Evolutionary conservation across 208 protist genomes (phyloP), one percentile per base, ranked within the genome.

Genomic region (Zelonia costaricensis): DNA sequence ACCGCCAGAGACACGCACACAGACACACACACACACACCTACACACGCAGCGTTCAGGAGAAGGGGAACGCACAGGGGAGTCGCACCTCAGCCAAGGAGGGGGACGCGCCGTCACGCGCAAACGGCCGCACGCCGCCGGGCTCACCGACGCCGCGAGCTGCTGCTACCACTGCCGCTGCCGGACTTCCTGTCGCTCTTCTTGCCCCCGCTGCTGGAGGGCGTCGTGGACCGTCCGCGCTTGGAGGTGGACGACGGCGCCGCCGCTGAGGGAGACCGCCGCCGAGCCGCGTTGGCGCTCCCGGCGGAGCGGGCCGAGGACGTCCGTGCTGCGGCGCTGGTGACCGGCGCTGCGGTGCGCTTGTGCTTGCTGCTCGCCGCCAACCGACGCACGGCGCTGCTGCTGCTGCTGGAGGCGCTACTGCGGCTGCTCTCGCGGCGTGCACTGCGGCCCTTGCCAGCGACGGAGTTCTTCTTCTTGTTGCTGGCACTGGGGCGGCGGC

Each of bases 371-470:
- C n/a, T n/a, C n/a, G n/a, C n/a, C n/a, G n/a, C n/a, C n/a, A n/a
- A n/a, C n/a, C n/a, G n/a, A n/a, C n/a, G n/a, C n/a, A n/a, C n/a
- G n/a, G n/a, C n/a, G n/a, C n/a, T n/a, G n/a, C n/a, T n/a, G 12
- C 39, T 36, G 30, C 49, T 13, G 55, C 67, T 40, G 45, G 47
- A 16, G 42, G 42, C 30, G 33, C 33, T 15, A 18, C 45, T 30
- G 43, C 36, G 16, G 44, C 69, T 43, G 40, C 62, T 28, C 43
- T 53, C 56, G 60, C 44, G 55, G 31, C 57, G 62, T 27, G 58
- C 62, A 1, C 51, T 16, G 56, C 4, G 39, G 53, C 45, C 15
- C 51, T 16, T 23, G n/a, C 22, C 23, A 7, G 20, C 22, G 2
- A 2, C 15, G 10, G 52, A 36, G 23, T 56, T 40, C 30, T 44